Base-by-base conservation (phyloP, 2,329 filamentous ascomycete genomes). In the Hymenoscyphus salicellus region DNA sequence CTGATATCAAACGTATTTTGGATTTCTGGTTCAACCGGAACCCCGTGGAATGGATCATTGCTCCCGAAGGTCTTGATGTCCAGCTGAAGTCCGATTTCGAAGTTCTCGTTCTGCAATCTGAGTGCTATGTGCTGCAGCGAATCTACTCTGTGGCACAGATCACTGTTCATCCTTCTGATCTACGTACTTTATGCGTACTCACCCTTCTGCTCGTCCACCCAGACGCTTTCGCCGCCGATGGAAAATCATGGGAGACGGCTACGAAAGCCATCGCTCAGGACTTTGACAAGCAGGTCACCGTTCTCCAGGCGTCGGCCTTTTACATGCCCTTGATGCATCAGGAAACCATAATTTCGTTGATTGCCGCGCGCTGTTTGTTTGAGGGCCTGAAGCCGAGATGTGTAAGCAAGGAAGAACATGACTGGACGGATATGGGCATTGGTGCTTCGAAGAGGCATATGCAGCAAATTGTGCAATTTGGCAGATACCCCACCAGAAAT, bases 201-300 rank as follows among this genome's bases (percentile, higher is more conserved):
- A 77, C 77, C 62, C 72, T 77, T 62, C 76, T 73, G 65, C 73
- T 75, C 11, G 70, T 71, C 20, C 72, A 71, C 7, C 66, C 68
- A 4, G 65, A 72, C 17, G 71, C 73, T 26, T 77, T 73, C 41
- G 36, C 33, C 28, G 38, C 55, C 17, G 62, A 64, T 64, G 58
- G 32, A 7, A 60, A 57, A 57, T 58, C 62, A 17, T 56, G 49
- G 46, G 26, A 61, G 17, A 56, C n/a, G n/a, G 58, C 41, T 23
- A 49, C 46, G 26, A 58, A 36, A 16, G 61, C 55, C n/a, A 52
- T 63, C 28, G 61, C 55, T n/a, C 38, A n/a, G 30, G 55, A 52
- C 23, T 63, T 58, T 26, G 61, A 63, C 38, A 32, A 52, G 61
- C 5, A 38, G 55, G 55, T 63, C 4, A 38, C 55, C 38, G 26